Evolutionary conservation across 208 protist genomes (phyloP), one percentile per base, ranked within the genome.

Genomic region (Wallacemonas sp.): DNA sequence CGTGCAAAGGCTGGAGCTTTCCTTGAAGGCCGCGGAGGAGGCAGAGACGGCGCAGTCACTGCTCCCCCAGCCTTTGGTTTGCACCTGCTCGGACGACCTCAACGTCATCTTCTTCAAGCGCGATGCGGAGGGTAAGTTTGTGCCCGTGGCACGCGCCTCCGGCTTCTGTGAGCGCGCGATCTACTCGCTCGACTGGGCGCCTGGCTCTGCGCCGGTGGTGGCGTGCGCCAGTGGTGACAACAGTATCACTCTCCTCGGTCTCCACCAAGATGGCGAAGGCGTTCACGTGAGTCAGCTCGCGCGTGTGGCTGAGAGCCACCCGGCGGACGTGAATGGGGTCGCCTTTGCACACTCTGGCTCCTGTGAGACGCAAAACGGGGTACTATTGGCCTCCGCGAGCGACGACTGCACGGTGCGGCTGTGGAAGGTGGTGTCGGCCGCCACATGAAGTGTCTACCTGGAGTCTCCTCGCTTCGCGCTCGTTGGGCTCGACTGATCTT

Each of bases 191-290:
- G 70, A 72, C 54, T 97, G 93, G 91, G 80, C 83, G 6, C 82
- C 77, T 17, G 55, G 68, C 11, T 66, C 59, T 24, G 42, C 62
- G 0, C 41, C 77, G 5, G 53, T 94, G 21, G 78, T 96, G 33
- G 89, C 90, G 21, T 86, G 82, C 24, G 90, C 78, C 27, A 88
- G 82, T 53, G 93, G 90, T 12, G 91, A 97, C 72, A 86, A 96
- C 69, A 85, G 81, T 60, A 69, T 97, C 33, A 61, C 79, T 1
- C 58, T 97, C 26, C 59, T 96, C 27, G 64, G 72, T n/a, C 70
- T 91, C 21, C 73, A 79, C 68, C 51, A 77, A n/a, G 56, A 75
- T 38, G 58, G 44, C 15, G 44, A 46, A 2, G 70, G 67, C 8
- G 75, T 79, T 53, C 75, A 81, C 62, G 60, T 73, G 28, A 49